Evolutionary conservation across 768 basidiomycete genomes (phyloP), one percentile per base, ranked within the genome.

Genomic region (Grammothele lineata): DNA sequence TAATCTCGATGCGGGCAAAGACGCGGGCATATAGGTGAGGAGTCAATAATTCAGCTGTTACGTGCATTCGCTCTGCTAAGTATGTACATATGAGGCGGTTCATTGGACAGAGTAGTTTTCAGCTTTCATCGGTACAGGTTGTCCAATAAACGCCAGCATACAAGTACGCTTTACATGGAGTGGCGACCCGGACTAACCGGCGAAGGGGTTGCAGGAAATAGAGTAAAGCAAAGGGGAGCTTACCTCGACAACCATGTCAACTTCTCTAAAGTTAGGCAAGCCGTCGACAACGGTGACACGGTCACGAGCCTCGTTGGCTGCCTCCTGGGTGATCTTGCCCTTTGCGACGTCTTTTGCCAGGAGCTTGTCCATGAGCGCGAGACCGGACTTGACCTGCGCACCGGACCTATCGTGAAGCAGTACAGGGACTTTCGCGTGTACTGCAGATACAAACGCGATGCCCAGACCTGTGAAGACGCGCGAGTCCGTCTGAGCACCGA

Each of bases 241-340:
- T 51, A 86, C 90, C 79, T 97, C 94, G 39, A 97, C 73, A 36
- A 92, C 88, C 79, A 97, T 84, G 60, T 95, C 92, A 7, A 83
- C 87, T 59, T 95, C 92, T 39, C 82, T 72, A 55, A 92, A 58
- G 2, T 73, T 81, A 36, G 71, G 68, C 19, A 90, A 55, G 9
- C 59, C 55, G n/a, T 74, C 72, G 3, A 89, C 77, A 9, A 83
- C 71, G 8, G 62, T 71, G 19, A 98, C 70, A 37, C 87, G 73
- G 17, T 76, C 81, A 45, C 78, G 70, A 1, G 88, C 86, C 43
- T 85, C 87, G 37, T 85, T 82, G 0, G 89, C 87, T 9, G 88
- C 79, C 24, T 79, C 75, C 26, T 72, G 65, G 1, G 79, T 75
- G 9, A 96, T 70, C 35, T 82, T 78, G 4, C 87, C 90, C 67